Percentiles rank a stretch among this genome's conserved stretches.
Conservation (phyloP, 1,139 yeast genomes). For the Yamadazyma dushanensis region DNA sequence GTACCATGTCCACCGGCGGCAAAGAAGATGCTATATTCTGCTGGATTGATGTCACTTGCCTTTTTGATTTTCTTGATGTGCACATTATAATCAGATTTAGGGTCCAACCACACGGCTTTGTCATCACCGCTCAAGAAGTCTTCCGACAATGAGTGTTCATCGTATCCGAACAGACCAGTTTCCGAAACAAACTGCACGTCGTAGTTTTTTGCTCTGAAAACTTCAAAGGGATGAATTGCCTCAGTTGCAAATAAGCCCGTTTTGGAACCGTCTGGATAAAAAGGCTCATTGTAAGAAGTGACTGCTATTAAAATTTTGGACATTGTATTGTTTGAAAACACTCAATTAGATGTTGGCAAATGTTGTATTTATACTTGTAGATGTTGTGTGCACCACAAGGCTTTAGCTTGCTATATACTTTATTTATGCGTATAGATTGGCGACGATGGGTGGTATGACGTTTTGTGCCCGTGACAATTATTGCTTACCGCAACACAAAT, state of each 20-base stretch:
- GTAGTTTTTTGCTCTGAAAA: conserved; percentile 44
- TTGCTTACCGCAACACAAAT: neutral
- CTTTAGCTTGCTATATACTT: too few species aligned
- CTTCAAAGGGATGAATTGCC: conserved; percentile 57
- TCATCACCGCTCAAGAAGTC: conserved; percentile 48
- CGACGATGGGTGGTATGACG: too few species aligned
- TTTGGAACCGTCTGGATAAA: conserved; percentile 54
- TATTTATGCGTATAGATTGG: too few species aligned
- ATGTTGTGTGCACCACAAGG: too few species aligned
- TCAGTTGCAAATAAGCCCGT: conserved; percentile 60
- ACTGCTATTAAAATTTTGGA: conserved; percentile 51
- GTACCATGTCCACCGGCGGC: conserved; percentile 71
- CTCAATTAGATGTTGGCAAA: too few species aligned
- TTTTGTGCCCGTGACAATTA: neutral
- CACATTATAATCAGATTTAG: conserved; percentile 36
- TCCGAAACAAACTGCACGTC: conserved; percentile 60
- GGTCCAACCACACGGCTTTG: conserved; percentile 34
- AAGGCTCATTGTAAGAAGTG: conserved; percentile 48
- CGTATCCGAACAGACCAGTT: conserved; percentile 54
- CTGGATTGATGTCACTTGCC: conserved; percentile 44
- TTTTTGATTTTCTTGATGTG: conserved; percentile 36
- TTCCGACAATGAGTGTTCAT: conserved; percentile 48
- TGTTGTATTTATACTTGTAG: too few species aligned
- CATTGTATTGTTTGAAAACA: too few species aligned
- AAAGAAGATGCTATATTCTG: conserved; percentile 53